Percentiles rank a stretch among this genome's conserved stretches.
Evolutionary conservation across 2,329 filamentous ascomycete species (phyloP).

Genomic region (Thelonectria discophora): DNA sequence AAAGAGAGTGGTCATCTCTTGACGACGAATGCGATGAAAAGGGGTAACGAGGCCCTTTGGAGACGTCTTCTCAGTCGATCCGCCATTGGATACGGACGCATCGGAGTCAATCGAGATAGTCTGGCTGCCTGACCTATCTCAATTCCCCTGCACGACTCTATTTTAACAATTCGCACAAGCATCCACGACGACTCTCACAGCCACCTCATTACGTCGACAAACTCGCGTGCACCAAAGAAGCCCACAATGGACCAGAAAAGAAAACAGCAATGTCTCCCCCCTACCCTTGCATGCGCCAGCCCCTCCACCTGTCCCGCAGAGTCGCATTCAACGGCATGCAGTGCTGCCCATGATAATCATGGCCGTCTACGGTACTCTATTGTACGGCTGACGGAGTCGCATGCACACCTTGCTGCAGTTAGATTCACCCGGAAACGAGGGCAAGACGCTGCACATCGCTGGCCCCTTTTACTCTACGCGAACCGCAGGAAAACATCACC

Average conservation of each 20-base stretch:
- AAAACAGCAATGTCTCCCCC: conserved; percentile 7
- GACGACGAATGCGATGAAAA: background rate
- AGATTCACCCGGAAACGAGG: conserved; percentile 18
- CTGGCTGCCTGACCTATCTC: background rate
- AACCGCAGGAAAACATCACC: too few relatives aligned
- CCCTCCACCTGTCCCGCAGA: too few relatives aligned
- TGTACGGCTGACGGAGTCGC: conserved; percentile 10
- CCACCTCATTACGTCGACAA: conserved; percentile 16
- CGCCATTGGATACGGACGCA: background rate
- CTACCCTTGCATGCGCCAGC: background rate
- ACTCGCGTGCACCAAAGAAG: conserved; percentile 3
- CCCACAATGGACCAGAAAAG: conserved; percentile 4
- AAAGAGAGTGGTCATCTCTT: too few relatives aligned
- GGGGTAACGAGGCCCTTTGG: background rate
- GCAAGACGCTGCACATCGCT: background rate
- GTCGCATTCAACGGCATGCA: background rate
- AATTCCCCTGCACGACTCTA: background rate
- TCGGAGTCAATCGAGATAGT: background rate
- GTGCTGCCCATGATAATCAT: conserved; percentile 3
- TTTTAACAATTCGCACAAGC: conserved; percentile 19
- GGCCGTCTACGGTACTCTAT: background rate
- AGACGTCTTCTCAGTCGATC: background rate
- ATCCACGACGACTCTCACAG: conserved; percentile 16
- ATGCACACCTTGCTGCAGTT: conserved; percentile 7
- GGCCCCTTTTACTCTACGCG: background rate